Evolutionary conservation across 78 protist genomes (phyloP), one percentile per base, ranked within the genome.

Genomic region (Polysphondylium violaceum): DNA sequence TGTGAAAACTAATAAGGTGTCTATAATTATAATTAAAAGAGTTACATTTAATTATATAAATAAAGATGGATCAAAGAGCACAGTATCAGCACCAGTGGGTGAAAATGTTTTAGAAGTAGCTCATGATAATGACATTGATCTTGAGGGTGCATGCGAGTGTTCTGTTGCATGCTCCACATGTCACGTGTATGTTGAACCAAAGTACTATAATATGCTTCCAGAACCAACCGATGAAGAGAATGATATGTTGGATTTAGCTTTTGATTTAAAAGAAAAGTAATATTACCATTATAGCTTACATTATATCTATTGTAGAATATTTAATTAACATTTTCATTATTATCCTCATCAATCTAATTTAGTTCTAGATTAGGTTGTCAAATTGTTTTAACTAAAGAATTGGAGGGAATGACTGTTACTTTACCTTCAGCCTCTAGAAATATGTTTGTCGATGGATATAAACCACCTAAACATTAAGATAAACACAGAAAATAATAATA

Each of bases 141-240:
- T 97, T 6, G 98, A 97, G 59, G 98, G 97, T 4, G 98, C 99
- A 17, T 96, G 99, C 50, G 98, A 97, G 77, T 97, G 96, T 14
- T 96, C 98, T 17, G 79, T 95, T 12, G 99, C 99, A 14, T 97
- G 99, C 73, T 97, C 99, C 14, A 97, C 99, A 17, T 97, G 99
- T 71, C 99, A 97, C 53, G 95, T 95, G n/a, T 61, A 89, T 55
- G 83, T 96, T 11, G 85, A 92, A 31, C 58, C 67, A n/a, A 85
- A 59, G 41, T n/a, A 33, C 69, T 95, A 81, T 50, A 89, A 96
- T 61, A 53, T 17, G n/a, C 89, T 97, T 21, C 95, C 92, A 6
- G 92, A 83, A 89, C 89, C 98, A 3, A 53, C 85, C 17, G 98
- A 97, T 27, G 98, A 96, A 25, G 97, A 97, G 41, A 88, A 90